A percentile compares a stretch with the other conserved stretches of the same genome.
Evolutionary conservation across 768 basidiomycete species (phyloP).

Genomic region (Lactarius evosmus): DNA sequence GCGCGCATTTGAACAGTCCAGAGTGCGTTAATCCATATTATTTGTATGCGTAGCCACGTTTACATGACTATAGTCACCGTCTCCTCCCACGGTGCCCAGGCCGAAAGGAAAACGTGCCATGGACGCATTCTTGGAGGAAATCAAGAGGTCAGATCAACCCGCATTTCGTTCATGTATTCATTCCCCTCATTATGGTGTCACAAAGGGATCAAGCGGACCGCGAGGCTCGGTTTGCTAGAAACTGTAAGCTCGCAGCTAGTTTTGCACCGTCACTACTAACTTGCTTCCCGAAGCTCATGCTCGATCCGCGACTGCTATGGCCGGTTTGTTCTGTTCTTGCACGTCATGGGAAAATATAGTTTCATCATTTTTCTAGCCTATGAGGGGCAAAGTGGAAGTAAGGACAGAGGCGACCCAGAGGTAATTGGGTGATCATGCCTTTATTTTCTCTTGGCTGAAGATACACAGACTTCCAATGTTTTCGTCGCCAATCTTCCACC

Average conservation of each 20-base stretch:
- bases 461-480: slow-evolving; percentile 82
- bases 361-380: slow-evolving; percentile 51
- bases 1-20: slow-evolving; percentile 36
- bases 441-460: slow-evolving; percentile 11
- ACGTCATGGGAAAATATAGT: not conserved
- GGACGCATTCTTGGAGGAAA: slow-evolving; percentile 95
- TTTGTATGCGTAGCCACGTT: slow-evolving; percentile 5
- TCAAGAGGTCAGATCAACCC: slow-evolving; percentile 64
- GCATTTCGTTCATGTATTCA: not conserved
- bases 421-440: slow-evolving; percentile 39
- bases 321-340: slow-evolving; percentile 50
- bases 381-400: slow-evolving; percentile 86
- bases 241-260: slow-evolving; percentile 42
- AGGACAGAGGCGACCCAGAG: slow-evolving; percentile 84
- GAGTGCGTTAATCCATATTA: slow-evolving; percentile 29
- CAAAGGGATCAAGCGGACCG: slow-evolving; percentile 87
- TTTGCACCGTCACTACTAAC: not conserved
- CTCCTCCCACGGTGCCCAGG: slow-evolving; percentile 55
- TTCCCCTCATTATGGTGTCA: not conserved
- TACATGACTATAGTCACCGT: slow-evolving; percentile 45
- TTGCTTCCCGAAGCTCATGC: slow-evolving; percentile 44
- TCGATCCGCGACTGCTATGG: slow-evolving; percentile 86
- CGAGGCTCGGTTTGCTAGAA: slow-evolving; percentile 77
- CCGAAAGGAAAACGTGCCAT: slow-evolving; percentile 94
- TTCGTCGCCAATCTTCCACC: slow-evolving; percentile 93